Conservation (phyloP, 768 basidiomycete genomes). For the Trametes cinnabarina region DNA sequence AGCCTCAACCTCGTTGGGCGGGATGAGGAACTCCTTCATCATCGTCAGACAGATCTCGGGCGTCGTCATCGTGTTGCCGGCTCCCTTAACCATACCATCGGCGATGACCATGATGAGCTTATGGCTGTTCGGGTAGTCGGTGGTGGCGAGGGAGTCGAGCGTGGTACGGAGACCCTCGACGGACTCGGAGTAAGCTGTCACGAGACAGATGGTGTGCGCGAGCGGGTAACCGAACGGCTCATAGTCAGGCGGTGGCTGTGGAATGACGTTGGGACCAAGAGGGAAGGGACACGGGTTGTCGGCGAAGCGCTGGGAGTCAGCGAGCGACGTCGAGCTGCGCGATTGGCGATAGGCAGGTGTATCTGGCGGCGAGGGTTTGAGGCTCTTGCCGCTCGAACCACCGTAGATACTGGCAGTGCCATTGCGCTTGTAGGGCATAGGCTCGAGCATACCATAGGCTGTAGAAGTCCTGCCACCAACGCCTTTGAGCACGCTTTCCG, state of each 20-base stretch:
- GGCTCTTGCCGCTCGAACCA: conserved; percentile 30
- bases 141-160: conserved; percentile 96
- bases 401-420: conserved; percentile 39
- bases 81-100: conserved; percentile 98
- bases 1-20: conserved; percentile 80
- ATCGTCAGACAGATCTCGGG: conserved; percentile 92
- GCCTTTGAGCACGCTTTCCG: conserved; percentile 57
- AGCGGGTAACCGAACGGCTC: conserved; percentile 97
- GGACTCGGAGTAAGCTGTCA: conserved; percentile 98
- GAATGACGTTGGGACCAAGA: conserved; percentile 76
- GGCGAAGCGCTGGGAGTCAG: conserved; percentile 50
- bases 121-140: conserved; percentile 98
- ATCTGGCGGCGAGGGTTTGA: conserved; percentile 69
- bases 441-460: conserved; percentile 65
- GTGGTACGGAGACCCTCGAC: conserved; percentile 95
- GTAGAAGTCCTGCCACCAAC: conserved; percentile 52
- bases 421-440: conserved; percentile 54
- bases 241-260: conserved; percentile 86
- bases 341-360: conserved; percentile 71
- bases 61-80: conserved; percentile 83
- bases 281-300: conserved; percentile 92
- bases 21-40: conserved; percentile 94
- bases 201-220: conserved; percentile 90
- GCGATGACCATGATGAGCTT: conserved; percentile 94
- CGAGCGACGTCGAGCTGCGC: conserved; percentile 78